A percentile compares a stretch with the other conserved stretches of the same genome.
Evolutionary conservation across 495 filamentous ascomycete species (phyloP).

Genomic region (Cairneyella variabilis): DNA sequence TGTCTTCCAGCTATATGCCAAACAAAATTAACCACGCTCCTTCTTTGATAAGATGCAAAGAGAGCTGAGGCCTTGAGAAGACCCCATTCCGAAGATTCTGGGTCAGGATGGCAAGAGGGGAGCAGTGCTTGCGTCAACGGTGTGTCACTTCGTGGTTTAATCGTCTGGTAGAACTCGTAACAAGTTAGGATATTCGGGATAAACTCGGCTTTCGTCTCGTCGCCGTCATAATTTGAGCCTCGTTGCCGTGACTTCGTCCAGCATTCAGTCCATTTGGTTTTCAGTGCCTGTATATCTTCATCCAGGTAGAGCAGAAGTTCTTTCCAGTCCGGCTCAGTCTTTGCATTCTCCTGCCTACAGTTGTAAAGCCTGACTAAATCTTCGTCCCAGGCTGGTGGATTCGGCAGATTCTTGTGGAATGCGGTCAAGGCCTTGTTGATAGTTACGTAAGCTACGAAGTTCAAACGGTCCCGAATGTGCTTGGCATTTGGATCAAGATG

Average conservation of each 20-base stretch:
- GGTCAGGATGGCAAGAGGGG: not conserved
- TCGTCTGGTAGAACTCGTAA: not conserved
- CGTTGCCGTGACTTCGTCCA: too few species aligned
- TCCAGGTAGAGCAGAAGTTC: slow-evolving; percentile 32
- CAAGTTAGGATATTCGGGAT: not conserved
- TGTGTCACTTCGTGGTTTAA: not conserved
- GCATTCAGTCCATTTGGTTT: slow-evolving; percentile 5
- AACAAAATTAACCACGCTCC: not conserved
- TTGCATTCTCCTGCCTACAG: slow-evolving; percentile 29
- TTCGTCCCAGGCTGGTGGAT: slow-evolving; percentile 33
- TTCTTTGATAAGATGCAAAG: not conserved
- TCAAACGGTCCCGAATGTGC: slow-evolving; percentile 70
- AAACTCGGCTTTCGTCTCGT: not conserved
- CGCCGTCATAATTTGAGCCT: too few species aligned
- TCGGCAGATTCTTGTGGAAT: slow-evolving; percentile 29
- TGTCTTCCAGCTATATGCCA: not conserved
- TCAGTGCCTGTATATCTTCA: slow-evolving; percentile 29
- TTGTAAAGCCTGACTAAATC: slow-evolving; percentile 44
- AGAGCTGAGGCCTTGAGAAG: not conserved
- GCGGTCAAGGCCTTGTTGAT: slow-evolving; percentile 43
- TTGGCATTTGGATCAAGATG: slow-evolving; percentile 28
- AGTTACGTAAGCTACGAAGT: slow-evolving; percentile 55
- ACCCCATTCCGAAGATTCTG: not conserved
- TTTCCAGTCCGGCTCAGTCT: slow-evolving; percentile 23
- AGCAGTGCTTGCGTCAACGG: not conserved